A percentile compares a stretch with the other conserved stretches of the same genome.
Evolutionary conservation across 108 stramenopile species (phyloP).

Genomic region (Seminavis robusta): DNA sequence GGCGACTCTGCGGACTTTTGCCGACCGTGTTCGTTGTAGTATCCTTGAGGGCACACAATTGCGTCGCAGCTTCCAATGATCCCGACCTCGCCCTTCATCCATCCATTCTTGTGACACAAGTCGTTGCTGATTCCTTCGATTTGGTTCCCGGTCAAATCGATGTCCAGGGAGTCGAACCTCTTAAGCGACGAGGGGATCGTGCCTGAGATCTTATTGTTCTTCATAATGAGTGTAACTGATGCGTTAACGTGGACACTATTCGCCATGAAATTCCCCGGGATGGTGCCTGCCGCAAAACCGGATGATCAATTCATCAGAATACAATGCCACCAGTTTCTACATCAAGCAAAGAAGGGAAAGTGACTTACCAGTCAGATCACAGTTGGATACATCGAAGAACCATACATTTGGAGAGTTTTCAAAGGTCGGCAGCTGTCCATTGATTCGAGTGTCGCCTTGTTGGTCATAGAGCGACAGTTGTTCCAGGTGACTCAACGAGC

Average conservation of each 20-base stretch:
- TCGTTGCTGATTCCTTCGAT: conserved; percentile 30
- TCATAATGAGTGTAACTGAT: conserved; percentile 34
- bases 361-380: conserved; percentile 60
- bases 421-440: conserved; percentile 53
- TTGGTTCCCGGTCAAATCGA: conserved; percentile 48
- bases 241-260: conserved; percentile 14
- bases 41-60: conserved; percentile 46
- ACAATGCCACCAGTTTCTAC: too few relatives aligned
- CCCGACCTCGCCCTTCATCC: conserved; percentile 54
- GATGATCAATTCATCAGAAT: too few relatives aligned
- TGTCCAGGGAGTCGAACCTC: conserved; percentile 31
- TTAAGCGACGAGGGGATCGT: conserved; percentile 31
- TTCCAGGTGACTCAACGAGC: conserved; percentile 32
- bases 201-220: conserved; percentile 52
- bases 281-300: too few relatives aligned
- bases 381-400: conserved; percentile 56
- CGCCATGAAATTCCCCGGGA: conserved; percentile 58
- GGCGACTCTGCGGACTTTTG: conserved; percentile 13
- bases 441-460: conserved; percentile 28
- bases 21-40: conserved; percentile 35
- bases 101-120: conserved; percentile 36
- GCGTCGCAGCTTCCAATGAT: conserved; percentile 49
- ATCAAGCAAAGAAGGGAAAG: too few relatives aligned
- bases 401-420: conserved; percentile 32
- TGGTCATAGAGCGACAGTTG: conserved; percentile 48